Percentiles rank a stretch among this genome's conserved stretches.
Evolutionary conservation across 495 filamentous ascomycete genomes (phyloP).

Genomic region (Neurospora sp.): DNA sequence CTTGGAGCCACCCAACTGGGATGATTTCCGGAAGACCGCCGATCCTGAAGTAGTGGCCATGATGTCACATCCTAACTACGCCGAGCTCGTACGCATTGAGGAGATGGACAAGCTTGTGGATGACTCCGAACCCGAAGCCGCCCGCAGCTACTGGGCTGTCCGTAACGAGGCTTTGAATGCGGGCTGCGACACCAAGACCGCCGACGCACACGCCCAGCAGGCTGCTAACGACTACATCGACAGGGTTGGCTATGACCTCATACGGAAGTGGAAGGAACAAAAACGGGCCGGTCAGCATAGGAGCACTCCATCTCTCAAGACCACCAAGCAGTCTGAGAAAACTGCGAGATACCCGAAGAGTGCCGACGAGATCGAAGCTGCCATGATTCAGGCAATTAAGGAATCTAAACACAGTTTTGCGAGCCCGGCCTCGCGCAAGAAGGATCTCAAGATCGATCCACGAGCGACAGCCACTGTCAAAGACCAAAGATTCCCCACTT

Average conservation of each 20-base stretch:
- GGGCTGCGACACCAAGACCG: not conserved
- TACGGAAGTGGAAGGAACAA: not conserved
- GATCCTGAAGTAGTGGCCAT: constrained; percentile 10
- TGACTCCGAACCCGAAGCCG: not conserved
- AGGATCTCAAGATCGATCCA: not conserved
- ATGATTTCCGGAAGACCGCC: not conserved
- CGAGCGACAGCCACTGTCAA: not conserved
- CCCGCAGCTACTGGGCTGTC: not conserved
- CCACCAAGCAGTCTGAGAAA: not conserved
- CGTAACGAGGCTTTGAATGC: not conserved
- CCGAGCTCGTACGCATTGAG: not conserved
- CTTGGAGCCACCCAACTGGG: not conserved
- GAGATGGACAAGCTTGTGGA: not conserved
- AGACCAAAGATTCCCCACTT: not conserved
- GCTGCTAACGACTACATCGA: not conserved
- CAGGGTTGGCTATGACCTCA: not conserved
- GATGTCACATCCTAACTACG: constrained; percentile 6
- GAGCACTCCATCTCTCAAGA: not conserved
- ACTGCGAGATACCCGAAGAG: not conserved
- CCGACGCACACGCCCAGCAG: not conserved
- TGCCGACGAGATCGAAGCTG: not conserved
- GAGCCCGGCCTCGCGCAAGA: not conserved
- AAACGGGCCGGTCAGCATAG: not conserved
- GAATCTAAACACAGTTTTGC: not conserved
- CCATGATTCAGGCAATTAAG: not conserved